Base-by-base conservation (phyloP, 176 grass and related monocot genomes). In the Ampelocalamus luodianensis region DNA sequence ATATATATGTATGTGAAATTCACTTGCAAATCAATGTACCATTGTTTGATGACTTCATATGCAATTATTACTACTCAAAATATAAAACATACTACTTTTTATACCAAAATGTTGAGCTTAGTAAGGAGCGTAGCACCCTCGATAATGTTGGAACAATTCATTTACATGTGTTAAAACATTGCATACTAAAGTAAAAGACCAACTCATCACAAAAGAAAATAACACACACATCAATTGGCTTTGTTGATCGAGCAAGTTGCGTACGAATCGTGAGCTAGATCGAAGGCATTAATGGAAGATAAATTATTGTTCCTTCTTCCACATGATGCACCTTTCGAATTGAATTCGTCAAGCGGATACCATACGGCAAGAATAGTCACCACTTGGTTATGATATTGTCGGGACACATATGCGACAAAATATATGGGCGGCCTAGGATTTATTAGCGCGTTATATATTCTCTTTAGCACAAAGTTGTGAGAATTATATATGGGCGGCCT, bases 311-410 rank as follows among this genome's bases (percentile, higher is more conserved):
- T 89, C 58, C 83, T 94, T 90, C 82, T 83, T 89, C 81, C 85
- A 89, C 73, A 85, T 88, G 48, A 88, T 80, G 87, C 68, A 68
- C 79, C 90, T 92, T 94, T 88, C 90, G 2, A 90, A 90, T 92
- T 90, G 80, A 90, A 90, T 88, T 92, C 85, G 20, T 83, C 87
- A 49, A 88, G 45, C 81, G 3, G 71, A 80, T 79, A 76, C 51
- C 76, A 86, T 85, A 94, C 78, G 87, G 90, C 93, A 94, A 62
- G 71, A 88, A 92, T 63, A 94, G 93, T 87, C 26, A 7, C 80
- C 89, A 45, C 68, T 86, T 5, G 20, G n/a, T 83, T 78, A 44
- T 80, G 79, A 91, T 85, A 73, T 37, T 55, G 59, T 48, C 5
- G 58, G 27, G 83, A 87, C 76, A 82, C 49, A 1, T 55, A 80